Conservation (phyloP, 768 basidiomycete genomes). For the Royoungia palumana region DNA sequence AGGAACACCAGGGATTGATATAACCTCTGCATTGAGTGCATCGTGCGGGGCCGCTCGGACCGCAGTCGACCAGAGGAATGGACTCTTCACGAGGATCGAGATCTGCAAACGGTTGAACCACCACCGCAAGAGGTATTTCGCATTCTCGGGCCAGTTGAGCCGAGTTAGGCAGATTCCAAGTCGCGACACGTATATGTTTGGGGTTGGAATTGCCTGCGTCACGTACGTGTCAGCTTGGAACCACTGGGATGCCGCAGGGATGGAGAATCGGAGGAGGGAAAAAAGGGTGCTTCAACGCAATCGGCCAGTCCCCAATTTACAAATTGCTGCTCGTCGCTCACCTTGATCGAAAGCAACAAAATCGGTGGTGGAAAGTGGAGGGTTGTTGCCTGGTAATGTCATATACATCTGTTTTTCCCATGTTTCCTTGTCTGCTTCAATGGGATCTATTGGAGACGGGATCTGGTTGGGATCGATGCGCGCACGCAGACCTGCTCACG, state of each 20-base stretch:
- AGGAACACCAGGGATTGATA: constrained; percentile 91
- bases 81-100: constrained; percentile 75
- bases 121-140: constrained; percentile 77
- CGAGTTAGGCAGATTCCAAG: constrained; percentile 83
- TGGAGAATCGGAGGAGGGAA: background rate
- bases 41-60: constrained; percentile 71
- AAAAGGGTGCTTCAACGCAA: background rate
- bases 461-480: constrained; percentile 87
- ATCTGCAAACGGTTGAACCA: constrained; percentile 89
- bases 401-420: constrained; percentile 72
- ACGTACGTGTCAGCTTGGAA: constrained; percentile 13
- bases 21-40: constrained; percentile 86
- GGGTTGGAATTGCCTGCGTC: constrained; percentile 82
- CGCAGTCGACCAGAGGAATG: constrained; percentile 73
- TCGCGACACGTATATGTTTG: constrained; percentile 83
- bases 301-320: background rate
- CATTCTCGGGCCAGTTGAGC: constrained; percentile 78
- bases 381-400: constrained; percentile 58
- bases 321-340: constrained; percentile 18
- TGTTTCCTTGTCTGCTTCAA: constrained; percentile 73
- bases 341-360: constrained; percentile 92
- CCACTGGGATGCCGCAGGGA: background rate
- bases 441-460: constrained; percentile 82
- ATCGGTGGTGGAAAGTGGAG: constrained; percentile 84
- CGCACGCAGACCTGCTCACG: constrained; percentile 60